Evolutionary conservation across 768 basidiomycete species (phyloP), one percentile per base, ranked within the genome.

Genomic region (Lentinula lateritia): DNA sequence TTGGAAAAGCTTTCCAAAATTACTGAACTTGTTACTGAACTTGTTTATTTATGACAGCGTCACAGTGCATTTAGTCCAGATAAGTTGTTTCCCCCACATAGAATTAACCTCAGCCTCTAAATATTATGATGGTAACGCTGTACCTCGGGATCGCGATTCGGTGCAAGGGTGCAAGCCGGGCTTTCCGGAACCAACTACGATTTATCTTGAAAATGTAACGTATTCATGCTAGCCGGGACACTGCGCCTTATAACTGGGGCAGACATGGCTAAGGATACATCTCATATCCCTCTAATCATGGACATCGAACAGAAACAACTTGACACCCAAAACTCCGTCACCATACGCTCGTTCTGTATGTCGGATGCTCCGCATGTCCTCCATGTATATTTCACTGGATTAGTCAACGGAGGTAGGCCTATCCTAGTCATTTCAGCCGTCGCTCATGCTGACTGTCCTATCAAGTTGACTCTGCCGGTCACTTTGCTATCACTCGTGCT

Each of bases 131-230:
- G 39, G 55, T 32, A 56, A 56, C 55, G 41, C 39, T 56, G 55
- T 56, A 43, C 55, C 55, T 43, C 28, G 55, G 39, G 55, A 56
- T 56, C 55, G 55, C 55, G 55, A 56, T 56, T 56, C 55, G 35
- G 32, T 16, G 12, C 50, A 53, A 55, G 20, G 13, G 6, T 42
- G 15, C 32, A 59, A 34, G 9, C 58, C 58, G 58, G 58, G 20
- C 58, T 59, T 36, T 59, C 48, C 58, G 58, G 58, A 59, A 34
- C 18, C 55, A 42, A 20, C 23, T 36, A 58, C 32, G 18, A 28
- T 43, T 38, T 48, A 38, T 35, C 18, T 45, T 36, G 43, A 34
- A 18, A 56, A 39, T 32, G 41, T 56, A 41, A 53, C 23, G 38
- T 56, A 41, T 56, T 35, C 38, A 8, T n/a, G 42, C 45, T 50